Conservation (phyloP, 2,329 filamentous ascomycete genomes). For the Colletotrichum chlorophyti region DNA sequence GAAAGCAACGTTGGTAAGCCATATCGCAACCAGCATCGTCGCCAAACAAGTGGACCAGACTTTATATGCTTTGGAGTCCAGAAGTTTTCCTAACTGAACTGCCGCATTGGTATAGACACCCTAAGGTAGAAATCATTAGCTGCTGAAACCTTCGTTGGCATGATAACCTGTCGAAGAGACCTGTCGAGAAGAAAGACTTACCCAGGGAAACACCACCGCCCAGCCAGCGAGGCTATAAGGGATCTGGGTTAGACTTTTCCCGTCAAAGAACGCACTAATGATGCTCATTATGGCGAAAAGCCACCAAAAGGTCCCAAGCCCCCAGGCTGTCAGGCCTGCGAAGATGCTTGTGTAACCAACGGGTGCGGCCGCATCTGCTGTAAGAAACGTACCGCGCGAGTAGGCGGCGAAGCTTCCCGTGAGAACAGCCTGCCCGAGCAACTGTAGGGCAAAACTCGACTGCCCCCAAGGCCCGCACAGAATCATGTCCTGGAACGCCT, state of each 20-base stretch:
- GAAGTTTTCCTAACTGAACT: conserved; percentile 42
- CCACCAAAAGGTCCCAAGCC: conserved; percentile 49
- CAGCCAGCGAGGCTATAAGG: conserved; percentile 40
- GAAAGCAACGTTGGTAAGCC: conserved; percentile 26
- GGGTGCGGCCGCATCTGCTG: conserved; percentile 37
- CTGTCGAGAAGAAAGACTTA: conserved; percentile 32
- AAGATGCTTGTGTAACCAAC: conserved; percentile 44
- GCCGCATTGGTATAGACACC: conserved; percentile 47
- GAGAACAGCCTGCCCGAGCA: conserved; percentile 41
- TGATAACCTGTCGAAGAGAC: not conserved
- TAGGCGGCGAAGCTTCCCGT: conserved; percentile 39
- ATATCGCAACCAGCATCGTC: conserved; percentile 42
- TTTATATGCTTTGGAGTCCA: conserved; percentile 45
- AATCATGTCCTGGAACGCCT: conserved; percentile 46
- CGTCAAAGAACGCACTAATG: conserved; percentile 26
- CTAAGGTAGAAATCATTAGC: no score
- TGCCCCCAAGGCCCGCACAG: conserved; percentile 47
- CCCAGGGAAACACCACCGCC: conserved; percentile 47
- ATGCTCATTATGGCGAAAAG: conserved; percentile 45
- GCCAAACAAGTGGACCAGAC: conserved; percentile 45
- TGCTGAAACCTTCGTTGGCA: not conserved
- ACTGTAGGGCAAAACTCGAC: conserved; percentile 45
- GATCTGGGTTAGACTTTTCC: conserved; percentile 30
- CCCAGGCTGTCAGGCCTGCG: conserved; percentile 45
- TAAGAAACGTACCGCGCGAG: conserved; percentile 39